Evolutionary conservation across 306 rosid genomes (phyloP).

Genomic region (Medicago ruthenica): DNA sequence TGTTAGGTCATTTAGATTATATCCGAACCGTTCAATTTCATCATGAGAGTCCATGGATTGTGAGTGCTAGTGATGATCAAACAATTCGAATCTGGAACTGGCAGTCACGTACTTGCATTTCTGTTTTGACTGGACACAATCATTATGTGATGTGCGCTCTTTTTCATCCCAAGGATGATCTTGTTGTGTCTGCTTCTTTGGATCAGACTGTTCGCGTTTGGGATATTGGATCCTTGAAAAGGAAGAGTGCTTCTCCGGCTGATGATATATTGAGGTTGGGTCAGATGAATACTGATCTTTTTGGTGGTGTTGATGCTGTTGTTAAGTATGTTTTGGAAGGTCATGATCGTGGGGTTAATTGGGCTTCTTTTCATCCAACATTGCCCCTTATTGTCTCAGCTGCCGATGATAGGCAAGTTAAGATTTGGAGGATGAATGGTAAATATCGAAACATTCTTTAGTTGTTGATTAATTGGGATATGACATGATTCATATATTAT

Average conservation of each 20-base stretch:
- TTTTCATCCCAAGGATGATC: conserved; percentile 94
- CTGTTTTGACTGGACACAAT: conserved; percentile 97
- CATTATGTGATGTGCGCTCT: conserved; percentile 98
- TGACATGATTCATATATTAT: neutral
- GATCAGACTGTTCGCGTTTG: conserved; percentile 99
- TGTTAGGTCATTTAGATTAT: conserved; percentile 92
- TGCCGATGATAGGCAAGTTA: conserved; percentile 97
- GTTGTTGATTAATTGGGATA: neutral
- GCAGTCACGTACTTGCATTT: conserved; percentile 96
- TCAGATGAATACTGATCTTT: conserved; percentile 97
- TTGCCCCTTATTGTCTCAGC: conserved; percentile 96
- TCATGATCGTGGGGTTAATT: conserved; percentile 96
- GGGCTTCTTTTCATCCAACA: conserved; percentile 97
- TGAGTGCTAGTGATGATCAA: conserved; percentile 89
- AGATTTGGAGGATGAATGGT: conserved; percentile 99
- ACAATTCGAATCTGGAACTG: conserved; percentile 99
- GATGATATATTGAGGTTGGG: conserved; percentile 88
- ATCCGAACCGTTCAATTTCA: conserved; percentile 96
- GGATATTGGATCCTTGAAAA: conserved; percentile 91
- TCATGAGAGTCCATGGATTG: conserved; percentile 95
- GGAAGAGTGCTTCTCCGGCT: conserved; percentile 84
- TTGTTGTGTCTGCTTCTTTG: conserved; percentile 91
- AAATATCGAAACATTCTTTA: conserved; percentile 16
- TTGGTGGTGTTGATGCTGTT: conserved; percentile 92
- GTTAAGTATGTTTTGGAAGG: conserved; percentile 98